These are phyloP conservation scores for Gorgonomyces haynaldii DNA, from an alignment of 192 early-diverging fungal genomes.

Conservation along the genomic window DNA sequence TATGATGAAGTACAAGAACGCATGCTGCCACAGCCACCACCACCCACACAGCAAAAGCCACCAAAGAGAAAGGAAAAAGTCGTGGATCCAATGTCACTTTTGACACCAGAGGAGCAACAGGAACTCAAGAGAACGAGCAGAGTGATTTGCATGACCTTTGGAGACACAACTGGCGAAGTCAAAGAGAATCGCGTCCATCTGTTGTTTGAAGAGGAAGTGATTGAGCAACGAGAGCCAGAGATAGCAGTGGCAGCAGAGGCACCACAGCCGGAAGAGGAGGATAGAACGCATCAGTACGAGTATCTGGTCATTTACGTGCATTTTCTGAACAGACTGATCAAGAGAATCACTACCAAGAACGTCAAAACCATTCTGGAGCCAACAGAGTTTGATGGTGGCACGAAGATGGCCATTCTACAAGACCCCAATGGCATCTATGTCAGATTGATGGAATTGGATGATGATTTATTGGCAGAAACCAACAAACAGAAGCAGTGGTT, in stretches of 20 bases:
- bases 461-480: slow-evolving; percentile 23
- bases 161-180: neutral
- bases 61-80: neutral
- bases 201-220: slow-evolving; percentile 16
- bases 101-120: neutral
- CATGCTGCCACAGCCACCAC: neutral
- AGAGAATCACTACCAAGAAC: slow-evolving; percentile 31
- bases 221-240: neutral
- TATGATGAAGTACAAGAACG: slow-evolving; percentile 15
- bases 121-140: neutral
- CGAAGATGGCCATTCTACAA: slow-evolving; percentile 31
- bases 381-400: slow-evolving; percentile 23
- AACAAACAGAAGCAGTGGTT: slow-evolving; percentile 30
- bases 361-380: slow-evolving; percentile 21
- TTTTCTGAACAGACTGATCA: slow-evolving; percentile 33
- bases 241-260: neutral
- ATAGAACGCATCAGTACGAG: slow-evolving; percentile 24
- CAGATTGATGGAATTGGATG: slow-evolving; percentile 36
- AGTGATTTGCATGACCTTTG: neutral
- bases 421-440: slow-evolving; percentile 46
- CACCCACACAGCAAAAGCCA: neutral
- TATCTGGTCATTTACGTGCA: slow-evolving; percentile 54
- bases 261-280: neutral
- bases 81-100: neutral
- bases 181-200: slow-evolving; percentile 16